Evolutionary conservation across 73 alveolate genomes (phyloP).

Genomic region (Uronychia binucleata): DNA sequence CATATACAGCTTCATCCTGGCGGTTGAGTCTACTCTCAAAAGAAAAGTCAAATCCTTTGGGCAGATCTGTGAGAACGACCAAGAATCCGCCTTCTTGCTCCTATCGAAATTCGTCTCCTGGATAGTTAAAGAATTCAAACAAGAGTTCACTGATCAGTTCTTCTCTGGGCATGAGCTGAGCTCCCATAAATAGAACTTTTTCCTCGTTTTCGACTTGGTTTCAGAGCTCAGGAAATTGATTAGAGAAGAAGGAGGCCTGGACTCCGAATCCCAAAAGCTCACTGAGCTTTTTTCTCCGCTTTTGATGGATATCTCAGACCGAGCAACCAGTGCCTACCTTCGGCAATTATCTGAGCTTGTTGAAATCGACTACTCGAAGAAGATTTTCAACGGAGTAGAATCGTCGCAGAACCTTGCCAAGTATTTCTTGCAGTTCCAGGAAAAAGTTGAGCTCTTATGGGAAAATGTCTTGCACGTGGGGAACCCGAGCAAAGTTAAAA

Average conservation of each 20-base stretch:
- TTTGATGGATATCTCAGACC: background rate
- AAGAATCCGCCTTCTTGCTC: background rate
- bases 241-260: background rate
- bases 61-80: background rate
- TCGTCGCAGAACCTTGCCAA: background rate
- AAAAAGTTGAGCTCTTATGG: background rate
- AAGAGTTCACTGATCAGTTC: background rate
- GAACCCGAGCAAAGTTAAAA: background rate
- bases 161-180: background rate
- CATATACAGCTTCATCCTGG: background rate
- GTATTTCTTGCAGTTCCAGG: background rate
- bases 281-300: background rate
- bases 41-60: background rate
- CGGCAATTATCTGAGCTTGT: background rate
- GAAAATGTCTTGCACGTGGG: background rate
- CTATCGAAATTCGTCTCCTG: background rate
- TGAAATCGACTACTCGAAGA: background rate
- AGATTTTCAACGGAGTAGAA: background rate
- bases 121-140: background rate
- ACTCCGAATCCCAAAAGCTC: background rate
- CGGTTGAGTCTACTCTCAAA: background rate
- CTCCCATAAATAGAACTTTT: background rate
- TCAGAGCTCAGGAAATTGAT: background rate
- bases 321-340: background rate
- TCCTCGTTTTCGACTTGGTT: background rate